Evolutionary conservation across 345 rosid genomes (phyloP).

Genomic region (Rhizophora apiculata): DNA sequence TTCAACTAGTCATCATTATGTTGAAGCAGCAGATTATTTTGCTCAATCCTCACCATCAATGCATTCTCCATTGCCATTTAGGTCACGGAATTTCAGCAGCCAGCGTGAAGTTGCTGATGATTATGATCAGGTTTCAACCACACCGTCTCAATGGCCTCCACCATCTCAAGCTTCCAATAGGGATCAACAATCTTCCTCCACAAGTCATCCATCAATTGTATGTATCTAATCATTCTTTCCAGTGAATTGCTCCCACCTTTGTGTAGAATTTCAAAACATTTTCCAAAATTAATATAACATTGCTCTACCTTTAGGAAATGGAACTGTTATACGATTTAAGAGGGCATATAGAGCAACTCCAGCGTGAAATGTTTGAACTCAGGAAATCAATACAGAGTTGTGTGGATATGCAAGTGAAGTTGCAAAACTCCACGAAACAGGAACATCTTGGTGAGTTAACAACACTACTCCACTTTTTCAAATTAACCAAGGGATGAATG

Average conservation of each 20-base stretch:
- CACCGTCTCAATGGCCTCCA: constrained; percentile 25
- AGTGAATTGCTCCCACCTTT: not conserved
- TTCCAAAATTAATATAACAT: not conserved
- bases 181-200: constrained; percentile 26
- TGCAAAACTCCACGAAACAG: constrained; percentile 40
- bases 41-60: constrained; percentile 41
- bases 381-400: constrained; percentile 50
- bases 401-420: constrained; percentile 58
- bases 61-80: constrained; percentile 32
- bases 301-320: constrained; percentile 45
- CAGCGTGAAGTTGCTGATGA: constrained; percentile 34
- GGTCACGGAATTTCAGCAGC: constrained; percentile 50
- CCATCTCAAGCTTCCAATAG: constrained; percentile 27
- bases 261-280: not conserved
- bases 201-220: constrained; percentile 46
- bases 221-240: constrained; percentile 16
- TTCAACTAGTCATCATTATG: constrained; percentile 24
- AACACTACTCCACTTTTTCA: not conserved
- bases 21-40: constrained; percentile 41
- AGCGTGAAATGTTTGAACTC: constrained; percentile 62
- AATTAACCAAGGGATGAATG: too few species aligned
- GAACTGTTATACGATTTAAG: constrained; percentile 59
- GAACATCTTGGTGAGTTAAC: constrained; percentile 49
- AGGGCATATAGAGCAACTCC: constrained; percentile 67
- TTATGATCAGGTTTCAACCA: constrained; percentile 35